Evolutionary conservation across 257 asterid species (phyloP).

Genomic region (Agastache rugosa): DNA sequence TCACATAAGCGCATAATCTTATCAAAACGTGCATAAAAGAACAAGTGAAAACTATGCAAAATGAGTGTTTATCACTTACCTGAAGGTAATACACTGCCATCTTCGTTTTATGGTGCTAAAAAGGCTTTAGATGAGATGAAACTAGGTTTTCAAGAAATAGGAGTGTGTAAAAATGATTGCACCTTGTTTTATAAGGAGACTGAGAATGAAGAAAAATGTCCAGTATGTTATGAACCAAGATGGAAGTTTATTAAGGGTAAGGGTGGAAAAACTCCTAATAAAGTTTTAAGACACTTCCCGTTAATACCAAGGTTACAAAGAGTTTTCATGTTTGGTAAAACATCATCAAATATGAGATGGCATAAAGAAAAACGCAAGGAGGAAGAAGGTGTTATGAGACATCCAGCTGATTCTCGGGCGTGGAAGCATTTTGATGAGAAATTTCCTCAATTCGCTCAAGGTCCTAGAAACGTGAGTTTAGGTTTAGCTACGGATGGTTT

Average conservation of each 20-base stretch:
- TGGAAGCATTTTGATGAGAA: constrained; percentile 21
- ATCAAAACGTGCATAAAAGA: too few relatives aligned
- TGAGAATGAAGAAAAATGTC: not conserved
- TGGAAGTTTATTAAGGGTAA: constrained; percentile 7
- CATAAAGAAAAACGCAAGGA: constrained; percentile 20
- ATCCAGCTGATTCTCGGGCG: not conserved
- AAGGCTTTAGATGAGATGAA: not conserved
- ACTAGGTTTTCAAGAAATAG: not conserved
- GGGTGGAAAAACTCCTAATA: constrained; percentile 5
- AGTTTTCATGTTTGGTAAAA: constrained; percentile 1
- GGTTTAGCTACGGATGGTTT: constrained; percentile 27
- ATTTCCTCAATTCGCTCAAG: constrained; percentile 21
- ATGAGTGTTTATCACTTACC: not conserved
- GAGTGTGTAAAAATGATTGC: not conserved
- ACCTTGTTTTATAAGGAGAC: constrained; percentile 1
- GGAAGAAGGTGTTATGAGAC: constrained; percentile 23
- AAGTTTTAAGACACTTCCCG: not conserved
- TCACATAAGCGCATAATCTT: too few relatives aligned
- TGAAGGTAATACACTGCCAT: not conserved
- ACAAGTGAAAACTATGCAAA: too few relatives aligned
- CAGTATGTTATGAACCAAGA: not conserved
- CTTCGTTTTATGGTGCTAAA: not conserved
- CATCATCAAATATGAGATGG: constrained; percentile 11
- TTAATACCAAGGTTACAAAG: constrained; percentile 3
- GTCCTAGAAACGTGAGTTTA: constrained; percentile 1